A percentile compares a stretch with the other conserved stretches of the same genome.
phyloP scores from a whole-genome alignment of 352 stramenopile species.

The Plasmopara muralis region DNA sequence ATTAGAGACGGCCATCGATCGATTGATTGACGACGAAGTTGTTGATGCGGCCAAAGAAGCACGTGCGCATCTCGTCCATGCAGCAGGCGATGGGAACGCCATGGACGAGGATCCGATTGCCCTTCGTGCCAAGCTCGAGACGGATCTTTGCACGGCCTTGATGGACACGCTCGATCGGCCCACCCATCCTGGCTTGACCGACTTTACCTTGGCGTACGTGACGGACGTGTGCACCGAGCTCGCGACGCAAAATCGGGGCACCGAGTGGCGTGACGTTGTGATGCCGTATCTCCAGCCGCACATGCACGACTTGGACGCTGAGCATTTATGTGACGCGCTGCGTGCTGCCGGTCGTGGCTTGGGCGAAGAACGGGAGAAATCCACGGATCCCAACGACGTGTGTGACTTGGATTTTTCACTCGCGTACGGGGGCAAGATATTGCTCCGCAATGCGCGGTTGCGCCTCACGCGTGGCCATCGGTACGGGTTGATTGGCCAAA shows the following conservation, averaged over 20 bases:
- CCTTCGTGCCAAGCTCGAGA: conserved; percentile 47
- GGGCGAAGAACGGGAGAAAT: conserved; percentile 43
- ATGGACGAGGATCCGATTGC: conserved; percentile 52
- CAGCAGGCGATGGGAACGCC: conserved; percentile 41
- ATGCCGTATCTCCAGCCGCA: conserved; percentile 49
- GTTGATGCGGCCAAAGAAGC: conserved; percentile 56
- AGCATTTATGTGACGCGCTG: conserved; percentile 44
- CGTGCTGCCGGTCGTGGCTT: conserved; percentile 46
- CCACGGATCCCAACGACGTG: conserved; percentile 59
- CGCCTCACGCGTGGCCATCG: conserved; percentile 90
- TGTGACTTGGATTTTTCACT: conserved; percentile 70
- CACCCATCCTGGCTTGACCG: conserved; percentile 38
- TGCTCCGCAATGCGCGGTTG: conserved; percentile 95
- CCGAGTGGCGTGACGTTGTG: conserved; percentile 47
- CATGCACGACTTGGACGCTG: conserved; percentile 46
- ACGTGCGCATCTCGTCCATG: conserved; percentile 49
- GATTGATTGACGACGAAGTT: conserved; percentile 90
- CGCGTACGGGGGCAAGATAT: conserved; percentile 88
- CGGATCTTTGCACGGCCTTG: conserved; percentile 39
- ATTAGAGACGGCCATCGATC: conserved; percentile 88
- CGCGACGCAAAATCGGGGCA: conserved; percentile 44
- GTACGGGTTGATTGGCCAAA: conserved; percentile 95
- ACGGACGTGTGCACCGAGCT: conserved; percentile 58
- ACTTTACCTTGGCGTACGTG: conserved; percentile 56
- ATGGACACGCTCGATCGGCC: conserved; percentile 36